These are phyloP conservation scores for Graphilbum fragrans DNA, from an alignment of 2,329 filamentous ascomycete species.

Conservation along the genomic window DNA sequence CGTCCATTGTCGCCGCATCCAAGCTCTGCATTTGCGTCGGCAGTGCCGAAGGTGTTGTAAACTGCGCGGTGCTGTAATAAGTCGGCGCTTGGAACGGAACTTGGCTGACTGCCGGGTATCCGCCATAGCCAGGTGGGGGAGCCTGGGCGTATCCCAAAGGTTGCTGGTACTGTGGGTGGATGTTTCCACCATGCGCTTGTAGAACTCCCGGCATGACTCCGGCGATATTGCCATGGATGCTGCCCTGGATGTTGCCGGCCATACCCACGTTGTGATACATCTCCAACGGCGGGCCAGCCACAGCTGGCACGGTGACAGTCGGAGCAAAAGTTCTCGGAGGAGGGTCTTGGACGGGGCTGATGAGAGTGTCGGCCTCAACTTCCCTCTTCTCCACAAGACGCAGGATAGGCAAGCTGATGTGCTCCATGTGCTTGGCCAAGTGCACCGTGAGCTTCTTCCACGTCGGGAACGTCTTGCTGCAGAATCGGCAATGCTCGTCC, in stretches of 20 bases:
- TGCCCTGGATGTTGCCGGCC: neutral
- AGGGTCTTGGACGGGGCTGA: slow-evolving; percentile 53
- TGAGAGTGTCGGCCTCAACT: slow-evolving; percentile 49
- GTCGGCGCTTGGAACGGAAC: slow-evolving; percentile 5
- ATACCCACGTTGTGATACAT: neutral
- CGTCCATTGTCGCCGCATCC: slow-evolving; percentile 8
- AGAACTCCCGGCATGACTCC: too few relatives aligned
- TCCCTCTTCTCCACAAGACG: slow-evolving; percentile 35
- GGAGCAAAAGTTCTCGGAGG: slow-evolving; percentile 26
- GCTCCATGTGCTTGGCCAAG: slow-evolving; percentile 87
- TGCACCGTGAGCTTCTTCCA: slow-evolving; percentile 96
- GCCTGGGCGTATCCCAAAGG: slow-evolving; percentile 7
- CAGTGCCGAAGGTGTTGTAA: slow-evolving; percentile 3
- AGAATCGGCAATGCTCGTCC: slow-evolving; percentile 79
- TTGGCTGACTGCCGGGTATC: slow-evolving; percentile 9
- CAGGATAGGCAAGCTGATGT: slow-evolving; percentile 73
- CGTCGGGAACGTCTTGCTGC: slow-evolving; percentile 63
- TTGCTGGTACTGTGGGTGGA: too few relatives aligned
- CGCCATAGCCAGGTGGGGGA: slow-evolving; percentile 5
- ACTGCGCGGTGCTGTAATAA: slow-evolving; percentile 8
- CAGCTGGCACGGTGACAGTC: slow-evolving; percentile 11
- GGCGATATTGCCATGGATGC: slow-evolving; percentile 9
- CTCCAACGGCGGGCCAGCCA: neutral
- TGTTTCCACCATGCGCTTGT: too few relatives aligned
- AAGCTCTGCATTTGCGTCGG: slow-evolving; percentile 12